Conservation (phyloP, 768 basidiomycete species). For the Mycena vulgaris region DNA sequence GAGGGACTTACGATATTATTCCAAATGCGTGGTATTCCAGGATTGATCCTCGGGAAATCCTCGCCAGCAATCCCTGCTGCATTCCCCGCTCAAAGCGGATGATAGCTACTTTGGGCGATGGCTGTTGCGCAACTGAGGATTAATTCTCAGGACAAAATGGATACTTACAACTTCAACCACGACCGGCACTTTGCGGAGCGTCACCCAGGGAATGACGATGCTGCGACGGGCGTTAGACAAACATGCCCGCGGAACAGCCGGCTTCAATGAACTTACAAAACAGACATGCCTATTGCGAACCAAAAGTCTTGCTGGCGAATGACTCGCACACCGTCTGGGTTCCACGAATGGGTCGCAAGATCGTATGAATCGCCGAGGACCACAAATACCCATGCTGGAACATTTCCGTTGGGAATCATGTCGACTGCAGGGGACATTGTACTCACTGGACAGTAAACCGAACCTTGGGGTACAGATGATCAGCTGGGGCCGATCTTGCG, state of each 20-base stretch:
- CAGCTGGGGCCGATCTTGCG: conserved; percentile 1
- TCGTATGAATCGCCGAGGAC: conserved; percentile 80
- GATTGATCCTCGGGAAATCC: conserved; percentile 81
- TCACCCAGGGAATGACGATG: conserved; percentile 83
- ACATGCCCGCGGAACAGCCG: conserved; percentile 33
- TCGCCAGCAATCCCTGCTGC: conserved; percentile 87
- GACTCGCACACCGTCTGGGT: conserved; percentile 70
- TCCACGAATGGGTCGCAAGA: conserved; percentile 68
- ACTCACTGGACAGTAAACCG: conserved; percentile 68
- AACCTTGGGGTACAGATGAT: conserved; percentile 50
- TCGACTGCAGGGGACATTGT: neutral
- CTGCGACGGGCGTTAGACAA: conserved; percentile 50
- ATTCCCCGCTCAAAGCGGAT: conserved; percentile 88
- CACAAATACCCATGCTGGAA: conserved; percentile 76
- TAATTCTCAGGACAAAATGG: conserved; percentile 1
- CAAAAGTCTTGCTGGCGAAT: conserved; percentile 84
- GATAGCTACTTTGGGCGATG: conserved; percentile 85
- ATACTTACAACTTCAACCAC: conserved; percentile 80
- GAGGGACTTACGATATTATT: conserved; percentile 76
- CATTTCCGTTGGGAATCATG: neutral
- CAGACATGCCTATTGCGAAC: conserved; percentile 82
- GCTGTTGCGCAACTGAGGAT: conserved; percentile 57
- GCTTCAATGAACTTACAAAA: conserved; percentile 68
- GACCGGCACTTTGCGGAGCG: conserved; percentile 81
- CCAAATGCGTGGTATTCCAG: conserved; percentile 92